phyloP scores from a whole-genome alignment of 257 asterid genomes.

The Marsdenia floribunda region DNA sequence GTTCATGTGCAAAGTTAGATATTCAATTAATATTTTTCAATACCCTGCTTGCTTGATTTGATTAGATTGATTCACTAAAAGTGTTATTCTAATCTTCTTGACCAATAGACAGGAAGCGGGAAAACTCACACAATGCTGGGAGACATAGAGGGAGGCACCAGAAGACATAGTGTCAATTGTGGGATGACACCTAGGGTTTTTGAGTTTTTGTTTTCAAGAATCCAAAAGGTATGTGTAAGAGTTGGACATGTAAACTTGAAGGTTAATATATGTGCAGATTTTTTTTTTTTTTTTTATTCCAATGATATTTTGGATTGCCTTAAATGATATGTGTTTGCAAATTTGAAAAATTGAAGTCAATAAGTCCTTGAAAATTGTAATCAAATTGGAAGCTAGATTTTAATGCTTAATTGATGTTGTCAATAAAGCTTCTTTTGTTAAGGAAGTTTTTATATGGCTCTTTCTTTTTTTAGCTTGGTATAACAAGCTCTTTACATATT shows the following conservation, averaged over 20 bases:
- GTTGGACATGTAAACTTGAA: slow-evolving; percentile 4
- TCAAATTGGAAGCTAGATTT: not conserved
- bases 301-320: not conserved
- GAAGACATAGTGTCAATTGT: slow-evolving; percentile 89
- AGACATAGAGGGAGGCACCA: slow-evolving; percentile 90
- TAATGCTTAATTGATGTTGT: not conserved
- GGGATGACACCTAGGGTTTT: slow-evolving; percentile 98
- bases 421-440: not conserved
- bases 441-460: not conserved
- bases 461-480: too few relatives aligned
- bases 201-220: slow-evolving; percentile 89
- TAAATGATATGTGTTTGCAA: not conserved
- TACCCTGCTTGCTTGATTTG: not conserved
- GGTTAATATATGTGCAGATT: not conserved
- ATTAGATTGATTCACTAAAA: not conserved
- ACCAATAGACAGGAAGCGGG: slow-evolving; percentile 89
- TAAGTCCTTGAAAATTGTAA: not conserved
- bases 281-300: not conserved
- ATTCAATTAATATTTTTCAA: not conserved
- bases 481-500: not conserved
- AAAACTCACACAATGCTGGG: slow-evolving; percentile 99
- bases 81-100: not conserved
- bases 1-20: not conserved
- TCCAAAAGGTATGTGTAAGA: slow-evolving; percentile 61
- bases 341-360: not conserved